Base-by-base conservation (phyloP, 2,329 filamentous ascomycete genomes). In the Diaporthe ilicicola region DNA sequence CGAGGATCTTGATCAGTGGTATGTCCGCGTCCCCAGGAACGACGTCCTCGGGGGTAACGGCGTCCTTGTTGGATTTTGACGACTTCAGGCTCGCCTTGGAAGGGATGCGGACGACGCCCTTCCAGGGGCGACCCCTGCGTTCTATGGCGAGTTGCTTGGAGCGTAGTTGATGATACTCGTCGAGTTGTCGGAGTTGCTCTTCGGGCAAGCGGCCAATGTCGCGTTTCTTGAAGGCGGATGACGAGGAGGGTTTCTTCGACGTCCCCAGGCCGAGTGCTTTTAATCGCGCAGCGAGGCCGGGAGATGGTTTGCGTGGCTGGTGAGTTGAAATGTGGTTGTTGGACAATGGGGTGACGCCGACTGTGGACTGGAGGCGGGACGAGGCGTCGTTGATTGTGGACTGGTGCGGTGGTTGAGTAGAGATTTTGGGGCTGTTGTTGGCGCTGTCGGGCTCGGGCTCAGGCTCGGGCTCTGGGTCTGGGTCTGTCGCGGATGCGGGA, bases 91-190 rank as follows among this genome's bases (percentile, higher is more conserved):
- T 78, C 62, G 76, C 77, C 55, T 74, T 74, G 19, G 85, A 82
- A 65, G 84, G 81, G 68, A 90, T 83, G 74, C 85, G 84, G 76
- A 86, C 84, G 78, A 88, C 87, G 79, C 89, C 90, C 83, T 89
- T 93, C 92, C 92, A 94, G 76, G 91, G 88, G 77, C 90, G 89
- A 78, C 92, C 92, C 77, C 91, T 87, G 78, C 91, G 87, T 80
- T 91, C 86, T 76, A 93, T 84, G 74, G 83, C 84, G 74, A 84
- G 84, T 73, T 78, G 78, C 74, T 78, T 74, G 29, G 87, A 88
- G 77, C 85, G 84, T 72, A 89, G 87, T 74, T 87, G 87, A 78
- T 93, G 90, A 72, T 89, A 88, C 75, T 89, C 84, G 82, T 94
- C 92, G 76, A 94, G 87, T 77, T 90, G 86, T 75, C 89, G 88